These are phyloP conservation scores for Heterococcus sp. DNA, from an alignment of 108 stramenopile genomes.

Conservation along the genomic window DNA sequence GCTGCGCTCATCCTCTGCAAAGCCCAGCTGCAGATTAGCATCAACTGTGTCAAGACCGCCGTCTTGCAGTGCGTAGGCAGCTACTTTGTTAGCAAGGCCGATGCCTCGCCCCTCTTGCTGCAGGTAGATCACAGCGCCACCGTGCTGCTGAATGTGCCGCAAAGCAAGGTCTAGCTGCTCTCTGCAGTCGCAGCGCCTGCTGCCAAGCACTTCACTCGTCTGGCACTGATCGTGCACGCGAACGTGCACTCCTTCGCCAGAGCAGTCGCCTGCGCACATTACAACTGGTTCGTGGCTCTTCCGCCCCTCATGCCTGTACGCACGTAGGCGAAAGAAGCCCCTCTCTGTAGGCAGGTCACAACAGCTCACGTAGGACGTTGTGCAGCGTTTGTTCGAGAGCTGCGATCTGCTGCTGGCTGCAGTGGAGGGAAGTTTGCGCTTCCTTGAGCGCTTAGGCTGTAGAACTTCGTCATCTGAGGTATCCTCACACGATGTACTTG, in stretches of 20 bases:
- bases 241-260: constrained; percentile 11
- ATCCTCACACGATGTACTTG: no score
- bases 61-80: constrained; percentile 90
- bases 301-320: constrained; percentile 24
- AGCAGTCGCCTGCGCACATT: constrained; percentile 24
- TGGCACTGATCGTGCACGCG: constrained; percentile 77
- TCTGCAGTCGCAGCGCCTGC: constrained; percentile 89
- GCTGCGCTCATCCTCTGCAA: constrained; percentile 78
- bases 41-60: constrained; percentile 93
- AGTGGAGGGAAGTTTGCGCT: no score
- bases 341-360: constrained; percentile 46
- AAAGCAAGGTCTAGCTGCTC: constrained; percentile 87
- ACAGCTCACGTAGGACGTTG: constrained; percentile 41
- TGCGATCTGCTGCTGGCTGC: no score
- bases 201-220: constrained; percentile 93
- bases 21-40: constrained; percentile 93
- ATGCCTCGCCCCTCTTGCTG: constrained; percentile 92
- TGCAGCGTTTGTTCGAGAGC: no score
- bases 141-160: constrained; percentile 63
- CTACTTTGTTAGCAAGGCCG: constrained; percentile 94
- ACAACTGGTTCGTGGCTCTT: constrained; percentile 43
- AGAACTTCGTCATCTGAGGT: no score
- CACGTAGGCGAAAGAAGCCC: constrained; percentile 42
- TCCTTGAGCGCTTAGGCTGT: no score
- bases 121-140: constrained; percentile 48